phyloP scores from a whole-genome alignment of 208 protist genomes.

The Entamoeba dispar region DNA sequence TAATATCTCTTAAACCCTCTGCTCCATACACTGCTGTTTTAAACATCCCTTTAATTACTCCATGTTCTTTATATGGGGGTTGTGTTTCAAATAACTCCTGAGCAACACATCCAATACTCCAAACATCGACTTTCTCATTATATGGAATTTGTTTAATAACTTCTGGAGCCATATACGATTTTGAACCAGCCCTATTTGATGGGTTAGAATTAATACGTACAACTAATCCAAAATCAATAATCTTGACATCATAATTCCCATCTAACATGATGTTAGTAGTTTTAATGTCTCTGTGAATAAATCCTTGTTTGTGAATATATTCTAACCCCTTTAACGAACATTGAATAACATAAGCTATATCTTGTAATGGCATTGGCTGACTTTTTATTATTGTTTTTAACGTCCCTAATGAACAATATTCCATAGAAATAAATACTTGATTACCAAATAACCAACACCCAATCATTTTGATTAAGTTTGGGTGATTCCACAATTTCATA shows the following conservation, averaged over 20 bases:
- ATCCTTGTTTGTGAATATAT: neutral
- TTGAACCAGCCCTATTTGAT: neutral
- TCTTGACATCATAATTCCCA: neutral
- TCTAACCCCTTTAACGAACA: neutral
- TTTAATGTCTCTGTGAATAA: conserved; percentile 32
- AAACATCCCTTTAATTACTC: neutral
- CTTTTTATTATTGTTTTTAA: neutral
- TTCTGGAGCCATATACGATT: conserved; percentile 17
- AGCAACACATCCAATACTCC: conserved; percentile 5
- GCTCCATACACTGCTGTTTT: neutral
- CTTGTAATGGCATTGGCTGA: neutral
- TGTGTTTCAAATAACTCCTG: neutral
- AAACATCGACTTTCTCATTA: conserved; percentile 9
- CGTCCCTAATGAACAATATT: neutral
- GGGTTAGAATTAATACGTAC: neutral
- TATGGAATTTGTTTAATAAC: conserved; percentile 6
- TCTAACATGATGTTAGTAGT: conserved; percentile 29
- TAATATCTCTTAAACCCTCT: neutral
- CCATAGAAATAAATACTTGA: neutral
- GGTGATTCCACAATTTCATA: neutral
- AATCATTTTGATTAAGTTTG: neutral
- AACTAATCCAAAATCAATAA: conserved; percentile 34
- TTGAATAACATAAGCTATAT: neutral
- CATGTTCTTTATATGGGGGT: neutral
- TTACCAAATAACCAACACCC: neutral